Evolutionary conservation across 805 yeast species (phyloP), one percentile per base, ranked within the genome.

Genomic region (Maudiozyma barnettii): DNA sequence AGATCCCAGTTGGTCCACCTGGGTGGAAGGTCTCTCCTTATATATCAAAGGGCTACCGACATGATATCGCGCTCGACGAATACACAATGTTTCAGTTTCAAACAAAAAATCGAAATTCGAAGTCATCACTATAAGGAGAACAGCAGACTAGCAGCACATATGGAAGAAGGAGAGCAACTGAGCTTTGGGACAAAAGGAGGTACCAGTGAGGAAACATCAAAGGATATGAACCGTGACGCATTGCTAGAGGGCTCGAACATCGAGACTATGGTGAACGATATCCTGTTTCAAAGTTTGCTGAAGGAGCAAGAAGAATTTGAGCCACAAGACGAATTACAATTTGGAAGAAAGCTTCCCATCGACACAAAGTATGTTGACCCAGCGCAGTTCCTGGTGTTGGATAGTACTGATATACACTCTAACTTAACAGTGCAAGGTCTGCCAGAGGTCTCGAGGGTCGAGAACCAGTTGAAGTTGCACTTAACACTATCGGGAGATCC

Each of bases 361-460:
- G 54, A 53, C 31, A 51, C 59, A 18, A 44, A 47, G 9, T 51
- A 47, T 22, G 48, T 51, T 18, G 52, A 58, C 48, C 67, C 70
- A 5, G 50, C 50, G 21, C 55, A 54, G 23, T 64, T 55, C 43
- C 41, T 65, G 10, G 59, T 54, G 14, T 51, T 61, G 21, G 63
- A 62, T 41, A 57, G 55, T 12, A 44, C 52, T 6, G 40, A 54
- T 2, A 47, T 69, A 41, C 73, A 74, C 2, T 80, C 75, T 58
- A 67, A 71, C 45, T 54, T 84, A 44, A 63, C 67, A 23, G 69
- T 90, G 1, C 63, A 70, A 8, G 82, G 80, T 45, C 70, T 90
- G 39, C 97, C 97, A 1, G 68, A 76, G 5, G 80, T 79, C 56
- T 87, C 96, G 14, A 76, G 98, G 51, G 98, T 91, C 7, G 97